Base-by-base conservation (phyloP, 23 red algal genomes). In the Gracilaria vermiculophylla region DNA sequence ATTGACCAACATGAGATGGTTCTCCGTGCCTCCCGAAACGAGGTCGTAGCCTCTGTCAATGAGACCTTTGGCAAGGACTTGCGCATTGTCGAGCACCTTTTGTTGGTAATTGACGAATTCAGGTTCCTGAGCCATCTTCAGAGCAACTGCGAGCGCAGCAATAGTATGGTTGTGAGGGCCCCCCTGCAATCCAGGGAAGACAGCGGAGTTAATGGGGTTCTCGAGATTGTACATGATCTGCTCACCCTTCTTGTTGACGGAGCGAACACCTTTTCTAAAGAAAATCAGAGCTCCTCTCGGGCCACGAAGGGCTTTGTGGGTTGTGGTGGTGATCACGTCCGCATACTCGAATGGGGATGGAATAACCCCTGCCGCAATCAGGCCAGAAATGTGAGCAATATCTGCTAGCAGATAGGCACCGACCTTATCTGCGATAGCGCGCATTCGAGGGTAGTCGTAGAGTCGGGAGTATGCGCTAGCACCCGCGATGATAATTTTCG, bases 121-220 rank as follows among this genome's bases (percentile, higher is more conserved):
- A 20, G 88, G 85, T 17, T 92, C 62, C 33, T 94, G 62, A 52
- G 97, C 97, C 88, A 81, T 50, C 51, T 99, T 95, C 35, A 99
- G 91, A n/a, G 97, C 97, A 13, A 99, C 97, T 13, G 97, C 97
- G n/a, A 99, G 65, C 1, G 86, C 97, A n/a, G 91, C 87, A 73
- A 99, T 99, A 0, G 97, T 99, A 54, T 99, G 97, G 91, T 99
- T 99, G 78, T 99, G 97, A 0, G 97, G 97, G 25, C 97, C 97
- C 16, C 97, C 97, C 80, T 99, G 97, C 25, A 99, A 42, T 31
- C 97, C 97, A 24, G 97, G 97, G 86, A 99, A 99, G 20, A 99
- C 97, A 23, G 97, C 97, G n/a, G 86, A 88, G 86, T 94, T 95
- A 50, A 99, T 99, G 34, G 97, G 90, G 28, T 89, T 71, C 74